Evolutionary conservation across 371 early-diverging fungal species (phyloP), one percentile per base, ranked within the genome.

Genomic region (Apophysomyces variabilis): DNA sequence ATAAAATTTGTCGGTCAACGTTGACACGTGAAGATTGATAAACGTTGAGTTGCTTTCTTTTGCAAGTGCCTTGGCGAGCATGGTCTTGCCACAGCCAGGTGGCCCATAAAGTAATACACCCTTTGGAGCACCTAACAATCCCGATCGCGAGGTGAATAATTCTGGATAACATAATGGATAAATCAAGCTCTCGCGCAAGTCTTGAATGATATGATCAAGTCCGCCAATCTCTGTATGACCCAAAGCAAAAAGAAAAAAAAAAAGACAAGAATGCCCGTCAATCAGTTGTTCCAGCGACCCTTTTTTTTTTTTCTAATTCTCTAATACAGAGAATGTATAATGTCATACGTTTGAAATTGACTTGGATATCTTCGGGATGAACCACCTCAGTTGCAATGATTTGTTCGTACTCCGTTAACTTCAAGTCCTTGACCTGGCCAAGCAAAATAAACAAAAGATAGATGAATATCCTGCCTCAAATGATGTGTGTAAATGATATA

Each of bases 31-130:
- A 75, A 97, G 79, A 77, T 97, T 97, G 75, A 99, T 95, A 72
- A 99, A 98, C 1, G 92, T 93, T 0, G 98, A 98, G 57, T 93
- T 92, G 18, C 96, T 95, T 76, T 98, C 98, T 66, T 91, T 93
- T 35, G 98, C 98, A 8, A 99, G 85, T 0, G 98, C 98, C 78
- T 96, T 97, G 50, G 99, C 99, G 69, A 97, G 72, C 96, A 98
- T 96, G 12, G 98, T 99, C 75, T 99, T 99, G 60, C 99, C 99
- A 71, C 96, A 96, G 11, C 97, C 96, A 5, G 96, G 98, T 38
- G 97, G 96, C 7, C 98, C 98, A 76, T 96, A 96, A 13, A 99
- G 78, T 56, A 97, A 72, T 12, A 97, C 95, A 56, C 99, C 99
- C 70, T 93, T 93, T 26, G 99, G 96, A 1, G 97, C 93, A 2